phyloP scores from a whole-genome alignment of 768 basidiomycete species.

The Hygrophoropsis aurantiaca region DNA sequence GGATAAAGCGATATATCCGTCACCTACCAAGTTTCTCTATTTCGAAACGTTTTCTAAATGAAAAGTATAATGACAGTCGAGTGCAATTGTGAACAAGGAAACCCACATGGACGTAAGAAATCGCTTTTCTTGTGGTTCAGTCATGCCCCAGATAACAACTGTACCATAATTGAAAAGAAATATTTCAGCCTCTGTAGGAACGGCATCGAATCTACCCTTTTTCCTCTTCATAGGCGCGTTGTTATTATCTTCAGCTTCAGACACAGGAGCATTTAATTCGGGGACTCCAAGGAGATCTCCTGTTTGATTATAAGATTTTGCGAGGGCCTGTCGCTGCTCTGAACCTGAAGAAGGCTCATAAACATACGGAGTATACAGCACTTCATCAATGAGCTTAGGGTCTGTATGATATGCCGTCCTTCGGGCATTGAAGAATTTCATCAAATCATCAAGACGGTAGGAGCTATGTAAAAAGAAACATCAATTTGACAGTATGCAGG shows the following conservation, averaged over 20 bases:
- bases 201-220: constrained; percentile 66
- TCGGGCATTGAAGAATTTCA: constrained; percentile 88
- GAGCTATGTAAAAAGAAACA: constrained; percentile 49
- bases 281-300: constrained; percentile 81
- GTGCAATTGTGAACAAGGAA: background rate
- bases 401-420: constrained; percentile 82
- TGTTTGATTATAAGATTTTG: constrained; percentile 28
- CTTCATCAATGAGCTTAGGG: constrained; percentile 86
- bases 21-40: constrained; percentile 76
- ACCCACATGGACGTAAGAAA: constrained; percentile 89
- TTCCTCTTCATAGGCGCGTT: constrained; percentile 41
- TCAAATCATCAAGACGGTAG: constrained; percentile 82
- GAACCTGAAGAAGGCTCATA: constrained; percentile 55
- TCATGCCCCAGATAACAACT: constrained; percentile 98
- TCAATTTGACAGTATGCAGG: background rate
- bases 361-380: constrained; percentile 89
- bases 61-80: constrained; percentile 8
- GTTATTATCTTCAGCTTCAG: constrained; percentile 33
- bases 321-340: constrained; percentile 24
- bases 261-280: constrained; percentile 43
- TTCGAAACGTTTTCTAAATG: constrained; percentile 85
- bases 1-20: constrained; percentile 1
- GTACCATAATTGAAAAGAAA: constrained; percentile 94
- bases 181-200: constrained; percentile 77
- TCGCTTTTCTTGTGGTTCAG: constrained; percentile 86